Percentiles rank a stretch among this genome's conserved stretches.
Conservation (phyloP, 225 moss, liverwort and hornwort genomes). For the Ulota crispa region DNA sequence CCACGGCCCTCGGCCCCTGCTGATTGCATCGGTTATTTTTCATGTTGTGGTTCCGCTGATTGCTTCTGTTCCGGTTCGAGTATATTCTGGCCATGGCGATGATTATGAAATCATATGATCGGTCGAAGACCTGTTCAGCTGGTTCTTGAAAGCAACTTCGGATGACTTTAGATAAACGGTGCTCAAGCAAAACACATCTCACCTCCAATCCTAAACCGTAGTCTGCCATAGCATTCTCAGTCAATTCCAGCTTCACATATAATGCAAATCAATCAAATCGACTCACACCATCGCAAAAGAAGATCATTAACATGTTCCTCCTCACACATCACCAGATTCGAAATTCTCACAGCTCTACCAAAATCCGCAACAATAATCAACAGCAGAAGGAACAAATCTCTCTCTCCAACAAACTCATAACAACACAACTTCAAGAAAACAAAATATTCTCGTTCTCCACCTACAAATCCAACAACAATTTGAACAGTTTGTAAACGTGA, state of each 20-base stretch:
- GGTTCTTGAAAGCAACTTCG: background rate
- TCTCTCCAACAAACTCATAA: background rate
- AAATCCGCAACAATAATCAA: background rate
- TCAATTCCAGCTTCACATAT: background rate
- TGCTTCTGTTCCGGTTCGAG: background rate
- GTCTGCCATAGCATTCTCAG: background rate
- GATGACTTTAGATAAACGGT: background rate
- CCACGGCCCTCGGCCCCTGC: slow-evolving; percentile 1
- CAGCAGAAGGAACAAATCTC: background rate
- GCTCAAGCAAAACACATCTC: background rate
- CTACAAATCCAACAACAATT: background rate
- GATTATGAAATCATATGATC: background rate
- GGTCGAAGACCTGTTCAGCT: background rate
- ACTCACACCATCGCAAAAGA: background rate
- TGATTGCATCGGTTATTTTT: slow-evolving; percentile 13
- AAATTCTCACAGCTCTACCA: background rate
- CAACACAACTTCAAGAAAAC: background rate
- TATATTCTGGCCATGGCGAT: slow-evolving; percentile 3
- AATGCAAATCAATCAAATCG: background rate
- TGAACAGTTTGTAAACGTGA: background rate
- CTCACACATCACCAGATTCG: background rate
- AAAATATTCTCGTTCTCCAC: background rate
- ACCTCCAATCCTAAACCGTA: background rate
- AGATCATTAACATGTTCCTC: background rate
- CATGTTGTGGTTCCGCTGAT: slow-evolving; percentile 31